These are phyloP conservation scores for Corylus heterophylla DNA, from an alignment of 306 rosid species.

Conservation along the genomic window DNA sequence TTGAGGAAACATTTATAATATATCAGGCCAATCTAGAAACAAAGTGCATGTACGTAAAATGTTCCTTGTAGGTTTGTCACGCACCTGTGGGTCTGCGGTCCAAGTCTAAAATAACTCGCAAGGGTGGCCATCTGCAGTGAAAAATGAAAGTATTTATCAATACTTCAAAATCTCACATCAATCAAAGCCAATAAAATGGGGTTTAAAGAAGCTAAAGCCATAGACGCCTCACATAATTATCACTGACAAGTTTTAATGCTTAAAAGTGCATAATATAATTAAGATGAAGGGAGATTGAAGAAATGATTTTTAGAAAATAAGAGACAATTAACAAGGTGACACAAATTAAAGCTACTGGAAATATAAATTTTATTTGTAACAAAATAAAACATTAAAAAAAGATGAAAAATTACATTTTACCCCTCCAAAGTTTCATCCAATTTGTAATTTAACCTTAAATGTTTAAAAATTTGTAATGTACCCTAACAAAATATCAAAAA, in stretches of 20 bases:
- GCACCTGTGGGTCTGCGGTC: conserved; percentile 87
- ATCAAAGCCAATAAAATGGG: neutral
- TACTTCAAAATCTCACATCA: conserved; percentile 4
- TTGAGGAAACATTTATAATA: conserved; percentile 14
- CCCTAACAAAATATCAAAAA: no score
- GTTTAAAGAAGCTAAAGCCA: neutral
- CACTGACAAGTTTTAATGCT: neutral
- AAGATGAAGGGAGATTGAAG: neutral
- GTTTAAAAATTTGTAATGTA: no score
- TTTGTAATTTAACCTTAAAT: no score
- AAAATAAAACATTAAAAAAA: no score
- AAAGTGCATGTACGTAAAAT: neutral
- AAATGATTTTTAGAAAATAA: no score
- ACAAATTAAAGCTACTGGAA: no score
- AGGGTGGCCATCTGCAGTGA: conserved; percentile 83
- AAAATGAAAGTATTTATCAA: conserved; percentile 4
- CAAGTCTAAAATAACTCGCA: conserved; percentile 92
- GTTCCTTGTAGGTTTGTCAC: no score
- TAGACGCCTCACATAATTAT: neutral
- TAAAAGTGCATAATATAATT: neutral
- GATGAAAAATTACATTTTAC: no score
- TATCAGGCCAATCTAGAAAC: neutral
- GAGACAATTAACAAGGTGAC: no score
- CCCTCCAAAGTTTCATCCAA: no score
- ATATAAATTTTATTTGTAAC: no score